Evolutionary conservation across 2,329 filamentous ascomycete genomes (phyloP).

Genomic region (Gaeumannomyces tritici): DNA sequence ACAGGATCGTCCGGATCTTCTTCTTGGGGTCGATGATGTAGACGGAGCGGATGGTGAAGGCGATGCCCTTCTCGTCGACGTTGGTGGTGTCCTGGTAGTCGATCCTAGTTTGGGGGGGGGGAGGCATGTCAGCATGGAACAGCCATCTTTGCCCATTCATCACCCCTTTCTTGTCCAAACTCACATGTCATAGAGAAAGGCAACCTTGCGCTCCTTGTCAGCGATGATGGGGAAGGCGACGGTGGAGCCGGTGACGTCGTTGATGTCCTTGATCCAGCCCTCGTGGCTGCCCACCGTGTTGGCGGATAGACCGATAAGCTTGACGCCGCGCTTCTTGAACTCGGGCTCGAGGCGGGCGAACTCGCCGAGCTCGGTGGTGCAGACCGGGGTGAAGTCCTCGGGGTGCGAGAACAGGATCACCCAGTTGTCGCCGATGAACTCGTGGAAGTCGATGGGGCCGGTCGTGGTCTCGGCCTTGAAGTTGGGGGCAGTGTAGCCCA

Average conservation of each 20-base stretch:
- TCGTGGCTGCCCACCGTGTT: slow-evolving; percentile 79
- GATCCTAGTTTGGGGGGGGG: slow-evolving; percentile 24
- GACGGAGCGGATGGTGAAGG: slow-evolving; percentile 89
- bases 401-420: slow-evolving; percentile 78
- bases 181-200: slow-evolving; percentile 66
- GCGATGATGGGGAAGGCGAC: slow-evolving; percentile 73
- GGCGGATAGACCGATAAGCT: slow-evolving; percentile 84
- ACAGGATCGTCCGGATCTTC: slow-evolving; percentile 85
- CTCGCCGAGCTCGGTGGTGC: slow-evolving; percentile 86
- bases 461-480: slow-evolving; percentile 75
- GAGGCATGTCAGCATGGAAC: slow-evolving; percentile 18
- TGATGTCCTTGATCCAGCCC: slow-evolving; percentile 84
- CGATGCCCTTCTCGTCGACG: slow-evolving; percentile 72
- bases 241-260: slow-evolving; percentile 63
- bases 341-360: slow-evolving; percentile 84
- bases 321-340: slow-evolving; percentile 77
- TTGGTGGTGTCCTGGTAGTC: slow-evolving; percentile 76
- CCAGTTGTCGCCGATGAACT: slow-evolving; percentile 73
- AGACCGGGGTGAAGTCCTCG: slow-evolving; percentile 88
- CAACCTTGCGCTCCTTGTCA: slow-evolving; percentile 68
- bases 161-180: not conserved
- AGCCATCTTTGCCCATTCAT: not conserved
- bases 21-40: slow-evolving; percentile 92
- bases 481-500: slow-evolving; percentile 64
- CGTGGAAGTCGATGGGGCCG: slow-evolving; percentile 72